Percentiles rank a stretch among this genome's conserved stretches.
Conservation (phyloP, 805 yeast genomes). For the Aciculoconidium aculeatum region DNA sequence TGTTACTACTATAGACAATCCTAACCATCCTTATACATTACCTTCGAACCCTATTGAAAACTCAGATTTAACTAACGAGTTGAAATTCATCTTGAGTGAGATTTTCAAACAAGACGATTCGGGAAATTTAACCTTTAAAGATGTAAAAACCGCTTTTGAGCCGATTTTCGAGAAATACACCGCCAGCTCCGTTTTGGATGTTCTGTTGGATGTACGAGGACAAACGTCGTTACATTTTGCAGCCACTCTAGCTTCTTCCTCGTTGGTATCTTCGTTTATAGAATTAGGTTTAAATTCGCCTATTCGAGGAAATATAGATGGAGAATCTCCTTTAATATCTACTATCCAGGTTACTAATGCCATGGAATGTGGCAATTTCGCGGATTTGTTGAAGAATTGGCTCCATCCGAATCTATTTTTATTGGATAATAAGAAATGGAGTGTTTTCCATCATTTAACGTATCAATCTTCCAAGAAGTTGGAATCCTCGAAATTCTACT, state of each 20-base stretch:
- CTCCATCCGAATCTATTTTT: conserved; percentile 56
- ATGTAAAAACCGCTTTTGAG: conserved; percentile 21
- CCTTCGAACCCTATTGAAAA: conserved; percentile 38
- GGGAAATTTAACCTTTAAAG: conserved; percentile 13
- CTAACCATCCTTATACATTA: conserved; percentile 44
- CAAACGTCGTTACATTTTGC: conserved; percentile 42
- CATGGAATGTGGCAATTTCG: conserved; percentile 73
- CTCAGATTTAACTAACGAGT: conserved; percentile 24
- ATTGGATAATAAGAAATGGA: conserved; percentile 58
- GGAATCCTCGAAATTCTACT: conserved; percentile 32
- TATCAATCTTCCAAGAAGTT: conserved; percentile 29
- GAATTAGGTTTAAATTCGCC: conserved; percentile 32
- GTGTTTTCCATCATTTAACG: conserved; percentile 84
- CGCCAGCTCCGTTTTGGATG: conserved; percentile 16
- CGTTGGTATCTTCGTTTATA: conserved; percentile 29
- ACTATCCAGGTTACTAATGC: conserved; percentile 82
- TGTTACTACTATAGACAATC: conserved; percentile 18
- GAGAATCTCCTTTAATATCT: conserved; percentile 47
- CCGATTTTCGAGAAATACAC: conserved; percentile 15
- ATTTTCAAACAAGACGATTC: conserved; percentile 29
- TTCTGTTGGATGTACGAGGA: conserved; percentile 34
- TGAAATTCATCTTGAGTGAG: conserved; percentile 28
- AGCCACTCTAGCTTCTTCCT: conserved; percentile 32
- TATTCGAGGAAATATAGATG: conserved; percentile 31
- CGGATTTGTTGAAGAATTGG: conserved; percentile 54